Evolutionary conservation across 495 filamentous ascomycete genomes (phyloP).

Genomic region (Neurospora sp.): DNA sequence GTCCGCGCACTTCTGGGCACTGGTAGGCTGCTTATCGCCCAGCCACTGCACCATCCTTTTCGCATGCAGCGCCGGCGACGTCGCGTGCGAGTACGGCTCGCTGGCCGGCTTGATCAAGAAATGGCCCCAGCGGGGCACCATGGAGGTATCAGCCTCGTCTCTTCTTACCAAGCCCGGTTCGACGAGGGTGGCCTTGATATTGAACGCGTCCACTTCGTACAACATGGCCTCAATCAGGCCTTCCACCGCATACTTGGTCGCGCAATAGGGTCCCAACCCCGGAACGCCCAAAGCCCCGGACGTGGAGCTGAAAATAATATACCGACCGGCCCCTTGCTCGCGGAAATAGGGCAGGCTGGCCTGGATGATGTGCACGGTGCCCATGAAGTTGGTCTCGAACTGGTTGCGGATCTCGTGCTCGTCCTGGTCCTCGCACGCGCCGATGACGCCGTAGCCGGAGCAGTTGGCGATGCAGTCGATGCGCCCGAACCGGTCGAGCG

Average conservation of each 20-base stretch:
- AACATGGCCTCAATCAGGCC: slow-evolving; percentile 91
- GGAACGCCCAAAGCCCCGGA: slow-evolving; percentile 84
- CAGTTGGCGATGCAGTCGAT: slow-evolving; percentile 90
- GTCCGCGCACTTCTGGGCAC: slow-evolving; percentile 88
- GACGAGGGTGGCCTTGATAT: slow-evolving; percentile 84
- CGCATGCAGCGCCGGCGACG: slow-evolving; percentile 77
- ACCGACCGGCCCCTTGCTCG: slow-evolving; percentile 59
- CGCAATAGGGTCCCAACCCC: slow-evolving; percentile 86
- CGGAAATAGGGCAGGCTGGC: slow-evolving; percentile 84
- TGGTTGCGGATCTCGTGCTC: slow-evolving; percentile 90
- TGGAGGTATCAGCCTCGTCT: slow-evolving; percentile 47
- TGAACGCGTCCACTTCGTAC: slow-evolving; percentile 86
- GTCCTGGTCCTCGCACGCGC: slow-evolving; percentile 93
- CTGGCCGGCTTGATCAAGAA: slow-evolving; percentile 82
- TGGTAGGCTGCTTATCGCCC: slow-evolving; percentile 81
- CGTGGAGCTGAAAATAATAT: slow-evolving; percentile 89
- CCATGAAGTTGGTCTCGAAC: slow-evolving; percentile 95
- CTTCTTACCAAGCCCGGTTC: slow-evolving; percentile 81
- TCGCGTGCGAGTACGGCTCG: slow-evolving; percentile 66
- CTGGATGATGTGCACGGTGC: slow-evolving; percentile 87
- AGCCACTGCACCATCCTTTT: slow-evolving; percentile 94
- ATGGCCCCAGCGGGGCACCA: slow-evolving; percentile 72
- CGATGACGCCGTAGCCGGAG: slow-evolving; percentile 87
- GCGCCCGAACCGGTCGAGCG: slow-evolving; percentile 64
- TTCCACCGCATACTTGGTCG: slow-evolving; percentile 93